Evolutionary conservation across 2,329 filamentous ascomycete genomes (phyloP), one percentile per base, ranked within the genome.

Genomic region (Aspergillus pseudoglaucus): DNA sequence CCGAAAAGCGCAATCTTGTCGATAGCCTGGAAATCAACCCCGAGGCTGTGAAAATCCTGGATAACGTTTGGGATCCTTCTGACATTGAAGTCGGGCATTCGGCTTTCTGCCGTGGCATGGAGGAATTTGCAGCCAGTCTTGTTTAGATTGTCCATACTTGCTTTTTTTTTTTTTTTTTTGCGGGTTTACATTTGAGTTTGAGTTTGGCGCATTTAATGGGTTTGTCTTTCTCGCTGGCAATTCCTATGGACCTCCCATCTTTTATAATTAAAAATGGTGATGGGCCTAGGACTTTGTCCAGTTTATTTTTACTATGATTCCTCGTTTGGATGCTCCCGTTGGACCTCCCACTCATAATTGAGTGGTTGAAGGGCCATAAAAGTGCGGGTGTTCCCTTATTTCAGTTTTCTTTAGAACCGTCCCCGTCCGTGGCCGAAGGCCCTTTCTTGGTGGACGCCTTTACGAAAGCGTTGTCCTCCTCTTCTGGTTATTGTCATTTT

Each of bases 1-100:
- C 61, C 2, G 30, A 46, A 2, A 47, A 22, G 7, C 41, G 51
- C 44, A 52, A 45, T 37, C 49, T 56, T 23, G 44, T 42, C 23
- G 54, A 59, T 20, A 53, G 47, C 39, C 41, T 59, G 12, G 57
- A 53, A 5, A 41, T 50, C 25, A 47, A 53, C 23, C 18, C 49
- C 15, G 45, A 48, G 9, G 35, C 50, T 14, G 32, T 53, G n/a
- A 30, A 49, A 15, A 40, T 58, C 30, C 20, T 57, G 15, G 40
- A 49, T 41, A 43, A 53, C 6, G 47, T 57, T 4, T 56, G 52
- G 52, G 48, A 56, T n/a, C 18, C 50, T 25, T 43, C 49, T 27
- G 53, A 55, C 17, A 25, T 54, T 12, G 56, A 59, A 12, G 22
- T 45, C 12, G 51, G 48, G 6, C 47, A 54, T 33, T 6, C 32